These are phyloP conservation scores for Mortierella sp. DNA, from an alignment of 371 early-diverging fungal genomes.

Conservation along the genomic window DNA sequence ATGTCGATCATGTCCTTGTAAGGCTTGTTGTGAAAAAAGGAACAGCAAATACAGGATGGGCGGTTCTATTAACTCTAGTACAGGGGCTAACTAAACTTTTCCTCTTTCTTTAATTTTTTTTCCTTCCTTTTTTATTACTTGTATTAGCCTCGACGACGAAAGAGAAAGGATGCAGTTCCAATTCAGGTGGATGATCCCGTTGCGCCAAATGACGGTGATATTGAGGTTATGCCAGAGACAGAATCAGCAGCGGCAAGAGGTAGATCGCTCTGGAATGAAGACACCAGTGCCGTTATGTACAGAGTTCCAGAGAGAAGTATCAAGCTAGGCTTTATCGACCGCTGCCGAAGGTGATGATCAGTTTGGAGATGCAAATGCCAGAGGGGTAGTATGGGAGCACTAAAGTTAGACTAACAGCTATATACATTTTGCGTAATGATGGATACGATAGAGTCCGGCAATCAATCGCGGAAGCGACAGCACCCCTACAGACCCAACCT, in stretches of 20 bases:
- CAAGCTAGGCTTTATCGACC: constrained; percentile 59
- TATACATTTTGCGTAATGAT: no score
- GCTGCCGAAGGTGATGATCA: constrained; percentile 40
- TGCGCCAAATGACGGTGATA: constrained; percentile 50
- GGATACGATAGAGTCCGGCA: constrained; percentile 8
- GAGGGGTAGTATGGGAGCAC: no score
- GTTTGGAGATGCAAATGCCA: no score
- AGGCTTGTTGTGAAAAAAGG: no score
- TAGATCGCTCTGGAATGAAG: constrained; percentile 19
- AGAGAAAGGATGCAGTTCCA: constrained; percentile 26
- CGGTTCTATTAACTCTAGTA: no score
- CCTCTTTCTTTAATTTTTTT: neutral
- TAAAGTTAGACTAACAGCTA: no score
- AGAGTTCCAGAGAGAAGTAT: constrained; percentile 59
- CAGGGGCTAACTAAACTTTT: no score
- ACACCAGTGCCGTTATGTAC: constrained; percentile 54
- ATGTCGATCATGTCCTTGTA: constrained; percentile 32
- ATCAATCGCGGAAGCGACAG: constrained; percentile 12
- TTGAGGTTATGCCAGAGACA: constrained; percentile 51
- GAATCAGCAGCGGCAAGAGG: neutral
- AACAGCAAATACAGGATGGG: no score
- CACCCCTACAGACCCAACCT: neutral
- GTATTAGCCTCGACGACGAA: constrained; percentile 49
- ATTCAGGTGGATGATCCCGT: constrained; percentile 22
- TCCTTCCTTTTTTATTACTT: no score